Conservation (phyloP, 306 rosid species). For the Gastrolobium villosum region DNA sequence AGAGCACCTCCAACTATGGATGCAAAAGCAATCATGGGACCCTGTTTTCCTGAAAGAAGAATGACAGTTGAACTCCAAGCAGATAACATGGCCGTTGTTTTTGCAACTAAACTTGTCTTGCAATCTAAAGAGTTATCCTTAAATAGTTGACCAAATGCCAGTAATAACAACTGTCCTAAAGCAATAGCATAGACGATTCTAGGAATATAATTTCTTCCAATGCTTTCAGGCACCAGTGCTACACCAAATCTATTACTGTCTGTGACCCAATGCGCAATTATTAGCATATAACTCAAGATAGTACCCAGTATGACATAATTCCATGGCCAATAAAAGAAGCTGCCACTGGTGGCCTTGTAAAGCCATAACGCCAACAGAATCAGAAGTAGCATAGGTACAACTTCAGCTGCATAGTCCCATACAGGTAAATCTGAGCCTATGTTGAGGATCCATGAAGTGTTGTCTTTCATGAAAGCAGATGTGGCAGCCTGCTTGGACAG, state of each 20-base stretch:
- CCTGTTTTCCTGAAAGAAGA: slow-evolving; percentile 93
- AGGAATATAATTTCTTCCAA: slow-evolving; percentile 73
- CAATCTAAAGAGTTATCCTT: slow-evolving; percentile 48
- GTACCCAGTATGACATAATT: slow-evolving; percentile 68
- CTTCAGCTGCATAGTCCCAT: slow-evolving; percentile 68
- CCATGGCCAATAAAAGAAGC: slow-evolving; percentile 60
- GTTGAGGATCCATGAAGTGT: slow-evolving; percentile 76
- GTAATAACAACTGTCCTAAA: slow-evolving; percentile 73
- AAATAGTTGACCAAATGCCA: slow-evolving; percentile 61
- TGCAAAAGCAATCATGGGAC: slow-evolving; percentile 79
- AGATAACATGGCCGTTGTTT: slow-evolving; percentile 74
- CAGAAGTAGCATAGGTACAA: slow-evolving; percentile 69
- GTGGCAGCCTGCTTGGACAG: slow-evolving; percentile 87
- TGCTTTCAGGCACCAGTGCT: slow-evolving; percentile 53
- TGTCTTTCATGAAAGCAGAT: slow-evolving; percentile 71
- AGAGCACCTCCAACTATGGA: slow-evolving; percentile 80
- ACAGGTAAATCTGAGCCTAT: slow-evolving; percentile 61
- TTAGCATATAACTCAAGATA: slow-evolving; percentile 71
- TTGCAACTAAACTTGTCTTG: slow-evolving; percentile 58
- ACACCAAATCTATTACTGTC: slow-evolving; percentile 60
- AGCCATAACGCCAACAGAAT: slow-evolving; percentile 74
- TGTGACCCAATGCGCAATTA: slow-evolving; percentile 70
- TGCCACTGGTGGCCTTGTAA: slow-evolving; percentile 56
- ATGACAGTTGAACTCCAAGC: slow-evolving; percentile 83
- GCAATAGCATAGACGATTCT: slow-evolving; percentile 73